Percentiles rank a stretch among this genome's conserved stretches.
Evolutionary conservation across 1,284 basidiomycete species (phyloP).

Genomic region (Tylopilus sp.): DNA sequence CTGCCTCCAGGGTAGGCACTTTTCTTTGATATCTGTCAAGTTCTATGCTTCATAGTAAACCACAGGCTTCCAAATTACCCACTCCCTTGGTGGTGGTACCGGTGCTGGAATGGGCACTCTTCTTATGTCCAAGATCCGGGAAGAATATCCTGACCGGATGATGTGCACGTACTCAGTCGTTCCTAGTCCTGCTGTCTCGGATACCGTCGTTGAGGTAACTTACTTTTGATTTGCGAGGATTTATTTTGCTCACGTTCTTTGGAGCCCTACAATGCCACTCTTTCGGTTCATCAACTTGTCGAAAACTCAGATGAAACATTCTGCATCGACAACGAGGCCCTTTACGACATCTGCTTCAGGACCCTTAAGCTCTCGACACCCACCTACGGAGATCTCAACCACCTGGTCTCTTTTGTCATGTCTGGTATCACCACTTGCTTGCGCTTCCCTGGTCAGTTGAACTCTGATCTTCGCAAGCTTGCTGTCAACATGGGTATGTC

Average conservation of each 20-base stretch:
- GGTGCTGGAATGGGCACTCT: conserved; percentile 95
- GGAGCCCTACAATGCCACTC: conserved; percentile 95
- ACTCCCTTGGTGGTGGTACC: conserved; percentile 97
- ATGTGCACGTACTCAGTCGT: conserved; percentile 98
- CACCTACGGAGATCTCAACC: conserved; percentile 90
- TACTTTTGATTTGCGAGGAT: background rate
- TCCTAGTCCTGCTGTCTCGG: conserved; percentile 96
- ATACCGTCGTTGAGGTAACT: conserved; percentile 93
- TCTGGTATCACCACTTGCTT: conserved; percentile 91
- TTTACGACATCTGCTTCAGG: too few species aligned
- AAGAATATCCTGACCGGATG: conserved; percentile 97
- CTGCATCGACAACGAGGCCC: too few species aligned
- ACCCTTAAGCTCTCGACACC: too few species aligned
- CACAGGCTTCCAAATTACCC: conserved; percentile 94
- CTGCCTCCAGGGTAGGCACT: conserved; percentile 83
- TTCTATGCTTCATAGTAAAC: background rate
- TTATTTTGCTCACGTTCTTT: conserved; percentile 13
- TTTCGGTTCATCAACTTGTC: conserved; percentile 93
- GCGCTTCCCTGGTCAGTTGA: conserved; percentile 98
- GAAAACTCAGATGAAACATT: too few species aligned
- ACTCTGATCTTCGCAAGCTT: conserved; percentile 94
- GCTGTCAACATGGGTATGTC: conserved; percentile 59
- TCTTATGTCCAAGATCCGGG: conserved; percentile 91
- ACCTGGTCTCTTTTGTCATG: conserved; percentile 98
- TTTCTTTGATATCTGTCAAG: conserved; percentile 2